Evolutionary conservation across 352 stramenopile genomes (phyloP), one percentile per base, ranked within the genome.

Genomic region (Phytophthora syringae): DNA sequence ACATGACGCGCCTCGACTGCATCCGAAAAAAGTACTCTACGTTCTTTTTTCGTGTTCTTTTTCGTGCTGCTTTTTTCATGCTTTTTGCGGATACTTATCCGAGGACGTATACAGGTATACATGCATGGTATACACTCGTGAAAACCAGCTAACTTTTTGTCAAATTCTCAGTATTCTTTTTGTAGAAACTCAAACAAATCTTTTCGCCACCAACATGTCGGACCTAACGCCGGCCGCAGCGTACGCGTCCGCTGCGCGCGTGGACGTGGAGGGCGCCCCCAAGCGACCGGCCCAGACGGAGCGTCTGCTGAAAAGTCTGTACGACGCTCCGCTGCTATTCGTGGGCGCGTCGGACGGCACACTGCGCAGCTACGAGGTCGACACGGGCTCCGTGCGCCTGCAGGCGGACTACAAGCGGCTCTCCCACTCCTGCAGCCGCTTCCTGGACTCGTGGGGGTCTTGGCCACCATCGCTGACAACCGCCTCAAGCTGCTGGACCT

Each of bases 371-470:
- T 86, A 86, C 68, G 62, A 79, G 43, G 72, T 74, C n/a, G 64
- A 76, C 18, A 51, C 44, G 21, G 63, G 51, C 25, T 74, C 61
- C 13, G 34, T 90, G 43, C 73, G 70, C 27, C 87, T 64, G 67
- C 82, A 91, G 48, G 58, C 80, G 22, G 74, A 83, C 36, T 82
- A 85, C 67, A 90, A 89, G 55, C 79, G 79, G 43, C 50, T 92
- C 15, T 92, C 70, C 60, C 80, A 92, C 60, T 18, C 70, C 6
- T 72, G 69, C 63, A 75, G 80, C 34, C 51, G 60, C 24, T 80
- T 93, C 28, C 51, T 95, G 25, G 84, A 95, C 62, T 43, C 55
- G 20, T 95, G 87, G 87, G 87, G 25, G 73, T 93, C 7, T 86
- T 77, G 51, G 56, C 72, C 21, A 94, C 87, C 34, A 44, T 93